These are phyloP conservation scores for Aspergillus sclerotioniger DNA, from an alignment of 495 filamentous ascomycete species.

Conservation along the genomic window DNA sequence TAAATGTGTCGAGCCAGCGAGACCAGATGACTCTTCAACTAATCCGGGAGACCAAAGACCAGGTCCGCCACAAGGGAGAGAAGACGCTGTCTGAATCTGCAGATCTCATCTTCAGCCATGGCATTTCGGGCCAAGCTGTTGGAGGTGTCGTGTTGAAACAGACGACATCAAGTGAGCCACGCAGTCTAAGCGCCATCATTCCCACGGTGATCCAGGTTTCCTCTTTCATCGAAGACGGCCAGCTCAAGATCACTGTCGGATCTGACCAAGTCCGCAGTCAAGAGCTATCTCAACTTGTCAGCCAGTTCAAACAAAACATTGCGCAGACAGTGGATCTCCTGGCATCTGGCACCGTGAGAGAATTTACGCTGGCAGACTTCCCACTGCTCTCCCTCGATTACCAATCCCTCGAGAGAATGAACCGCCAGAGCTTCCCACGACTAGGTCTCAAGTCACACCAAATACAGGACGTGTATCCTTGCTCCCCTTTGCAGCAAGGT, in stretches of 20 bases:
- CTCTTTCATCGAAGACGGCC: background rate
- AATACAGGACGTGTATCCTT: constrained; percentile 13
- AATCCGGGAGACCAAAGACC: background rate
- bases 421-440: background rate
- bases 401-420: constrained; percentile 11
- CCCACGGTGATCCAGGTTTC: background rate
- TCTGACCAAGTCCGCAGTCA: background rate
- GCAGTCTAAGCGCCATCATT: background rate
- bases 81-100: background rate
- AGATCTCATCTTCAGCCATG: background rate
- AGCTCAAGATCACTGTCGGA: background rate
- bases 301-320: background rate
- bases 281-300: background rate
- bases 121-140: background rate
- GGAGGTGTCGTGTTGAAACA: background rate
- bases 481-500: constrained; percentile 17
- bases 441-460: background rate
- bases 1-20: background rate
- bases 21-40: too few species aligned
- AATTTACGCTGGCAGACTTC: constrained; percentile 9
- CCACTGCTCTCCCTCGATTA: constrained; percentile 33
- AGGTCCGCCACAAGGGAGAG: background rate
- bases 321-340: background rate
- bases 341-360: background rate
- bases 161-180: background rate